A percentile compares a stretch with the other conserved stretches of the same genome.
These are phyloP conservation scores for Tulasnella sp. DNA, from an alignment of 768 basidiomycete genomes.

Conservation along the genomic window DNA sequence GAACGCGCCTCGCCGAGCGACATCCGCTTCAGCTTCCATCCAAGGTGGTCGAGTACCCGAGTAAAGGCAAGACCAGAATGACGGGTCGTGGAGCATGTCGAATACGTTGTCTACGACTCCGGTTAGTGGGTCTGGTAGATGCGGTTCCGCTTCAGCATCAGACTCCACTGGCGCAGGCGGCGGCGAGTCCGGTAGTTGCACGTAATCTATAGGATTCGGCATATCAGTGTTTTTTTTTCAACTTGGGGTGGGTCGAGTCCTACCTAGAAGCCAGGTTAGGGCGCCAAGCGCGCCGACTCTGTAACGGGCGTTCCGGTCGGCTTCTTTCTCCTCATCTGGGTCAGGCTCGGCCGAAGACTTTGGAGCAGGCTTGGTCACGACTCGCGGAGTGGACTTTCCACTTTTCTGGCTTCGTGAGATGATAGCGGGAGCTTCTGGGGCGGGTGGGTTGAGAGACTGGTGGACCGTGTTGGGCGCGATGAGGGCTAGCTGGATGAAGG, in stretches of 20 bases:
- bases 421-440: conserved; percentile 32
- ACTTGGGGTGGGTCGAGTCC: conserved; percentile 35
- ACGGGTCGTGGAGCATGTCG: conserved; percentile 54
- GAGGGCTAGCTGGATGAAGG: conserved; percentile 58
- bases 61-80: conserved; percentile 63
- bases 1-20: conserved; percentile 48
- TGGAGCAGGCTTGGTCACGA: neutral
- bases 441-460: conserved; percentile 62
- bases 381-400: neutral
- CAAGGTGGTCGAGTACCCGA: conserved; percentile 52
- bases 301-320: conserved; percentile 70
- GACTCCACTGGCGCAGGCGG: no score
- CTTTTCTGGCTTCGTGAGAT: neutral
- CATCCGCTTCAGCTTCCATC: conserved; percentile 39
- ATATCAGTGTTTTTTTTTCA: no score
- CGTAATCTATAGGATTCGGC: no score
- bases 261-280: conserved; percentile 65
- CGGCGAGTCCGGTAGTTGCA: no score
- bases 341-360: conserved; percentile 43
- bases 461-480: conserved; percentile 67
- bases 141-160: no score
- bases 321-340: conserved; percentile 67
- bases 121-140: neutral
- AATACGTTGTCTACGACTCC: conserved; percentile 37
- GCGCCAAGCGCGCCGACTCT: conserved; percentile 72